Conservation (phyloP, 179 eudicot genomes). For the Dionaea muscipula region DNA sequence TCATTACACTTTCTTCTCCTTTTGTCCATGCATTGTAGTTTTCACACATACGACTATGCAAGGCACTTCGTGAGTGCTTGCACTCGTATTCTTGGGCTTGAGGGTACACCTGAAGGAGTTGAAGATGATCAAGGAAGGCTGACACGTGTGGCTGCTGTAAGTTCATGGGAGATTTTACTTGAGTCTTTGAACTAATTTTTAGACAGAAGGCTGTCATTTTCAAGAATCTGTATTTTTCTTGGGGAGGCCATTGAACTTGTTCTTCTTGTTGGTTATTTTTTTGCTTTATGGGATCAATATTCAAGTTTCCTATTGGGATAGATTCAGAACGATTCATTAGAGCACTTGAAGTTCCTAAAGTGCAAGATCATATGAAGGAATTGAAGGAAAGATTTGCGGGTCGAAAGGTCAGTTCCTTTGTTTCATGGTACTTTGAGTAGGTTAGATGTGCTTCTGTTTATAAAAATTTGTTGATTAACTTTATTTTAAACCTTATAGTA, state of each 20-base stretch:
- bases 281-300: slow-evolving; percentile 11
- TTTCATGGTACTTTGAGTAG: neutral
- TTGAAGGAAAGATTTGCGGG: slow-evolving; percentile 79
- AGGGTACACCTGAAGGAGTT: slow-evolving; percentile 99
- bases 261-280: slow-evolving; percentile 11
- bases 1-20: neutral
- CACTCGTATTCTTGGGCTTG: slow-evolving; percentile 95
- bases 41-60: slow-evolving; percentile 95
- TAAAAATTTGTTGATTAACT: too few relatives aligned
- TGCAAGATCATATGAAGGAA: slow-evolving; percentile 66
- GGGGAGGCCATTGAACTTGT: neutral
- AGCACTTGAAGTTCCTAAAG: slow-evolving; percentile 62
- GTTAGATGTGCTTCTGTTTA: too few relatives aligned
- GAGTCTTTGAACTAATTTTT: slow-evolving; percentile 4
- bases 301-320: slow-evolving; percentile 94
- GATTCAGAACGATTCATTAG: slow-evolving; percentile 86
- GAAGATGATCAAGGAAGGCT: slow-evolving; percentile 86
- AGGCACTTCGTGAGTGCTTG: slow-evolving; percentile 99
- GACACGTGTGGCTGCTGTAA: slow-evolving; percentile 97
- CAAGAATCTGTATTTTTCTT: neutral
- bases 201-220: neutral
- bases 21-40: slow-evolving; percentile 30
- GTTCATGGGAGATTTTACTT: slow-evolving; percentile 15
- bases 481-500: too few relatives aligned
- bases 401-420: slow-evolving; percentile 53